A percentile compares a stretch with the other conserved stretches of the same genome.
These are phyloP conservation scores for Castanea crenata DNA, from an alignment of 306 rosid species.

Conservation along the genomic window DNA sequence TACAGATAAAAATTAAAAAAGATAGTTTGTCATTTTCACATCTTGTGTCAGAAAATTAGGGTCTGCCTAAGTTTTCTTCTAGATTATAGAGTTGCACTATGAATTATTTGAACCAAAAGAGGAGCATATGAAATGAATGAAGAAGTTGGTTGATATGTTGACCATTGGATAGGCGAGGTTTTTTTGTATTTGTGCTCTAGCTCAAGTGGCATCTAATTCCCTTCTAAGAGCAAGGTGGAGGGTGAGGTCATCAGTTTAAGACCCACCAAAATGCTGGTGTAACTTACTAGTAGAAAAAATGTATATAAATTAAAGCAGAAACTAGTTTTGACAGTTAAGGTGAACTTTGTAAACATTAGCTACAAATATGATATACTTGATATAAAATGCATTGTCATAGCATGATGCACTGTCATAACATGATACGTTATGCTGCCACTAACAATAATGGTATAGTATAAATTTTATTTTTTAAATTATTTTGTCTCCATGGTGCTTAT, in stretches of 20 bases:
- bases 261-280: no score
- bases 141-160: no score
- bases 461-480: not conserved
- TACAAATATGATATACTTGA: not conserved
- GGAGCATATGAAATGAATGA: no score
- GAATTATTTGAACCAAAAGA: not conserved
- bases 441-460: not conserved
- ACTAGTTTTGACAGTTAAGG: no score
- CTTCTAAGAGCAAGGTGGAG: no score
- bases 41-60: not conserved
- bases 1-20: constrained; percentile 29
- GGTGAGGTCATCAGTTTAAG: no score
- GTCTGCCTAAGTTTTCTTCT: constrained; percentile 1
- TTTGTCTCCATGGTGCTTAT: not conserved
- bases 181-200: no score
- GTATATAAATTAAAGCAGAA: no score
- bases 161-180: no score
- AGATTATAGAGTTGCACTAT: not conserved
- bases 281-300: no score
- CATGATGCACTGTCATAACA: not conserved
- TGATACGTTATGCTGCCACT: not conserved
- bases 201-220: no score
- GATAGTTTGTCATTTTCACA: constrained; percentile 10
- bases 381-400: not conserved
- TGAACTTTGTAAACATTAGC: no score